phyloP scores from a whole-genome alignment of 768 basidiomycete genomes.

The Boletus rex-veris region DNA sequence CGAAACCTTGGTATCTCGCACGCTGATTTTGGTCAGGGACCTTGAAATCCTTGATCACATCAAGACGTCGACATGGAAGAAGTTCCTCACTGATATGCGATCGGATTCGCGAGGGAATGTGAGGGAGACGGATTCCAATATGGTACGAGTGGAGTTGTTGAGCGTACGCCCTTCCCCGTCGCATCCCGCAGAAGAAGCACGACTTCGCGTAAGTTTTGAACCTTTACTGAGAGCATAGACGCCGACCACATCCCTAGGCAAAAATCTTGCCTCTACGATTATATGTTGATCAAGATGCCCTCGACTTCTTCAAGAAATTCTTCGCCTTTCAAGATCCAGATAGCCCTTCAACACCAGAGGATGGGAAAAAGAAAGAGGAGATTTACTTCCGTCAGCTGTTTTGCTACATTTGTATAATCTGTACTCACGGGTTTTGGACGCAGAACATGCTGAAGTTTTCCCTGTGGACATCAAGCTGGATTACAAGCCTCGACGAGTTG shows the following conservation, averaged over 20 bases:
- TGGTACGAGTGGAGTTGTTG: slow-evolving; percentile 84
- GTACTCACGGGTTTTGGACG: neutral
- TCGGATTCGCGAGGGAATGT: slow-evolving; percentile 84
- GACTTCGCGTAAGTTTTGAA: slow-evolving; percentile 51
- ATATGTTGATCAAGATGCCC: slow-evolving; percentile 97
- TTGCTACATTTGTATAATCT: neutral
- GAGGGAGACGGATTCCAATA: slow-evolving; percentile 87
- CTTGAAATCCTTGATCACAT: slow-evolving; percentile 95
- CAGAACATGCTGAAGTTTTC: slow-evolving; percentile 93
- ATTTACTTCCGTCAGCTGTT: slow-evolving; percentile 67
- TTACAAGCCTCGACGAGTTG: slow-evolving; percentile 96
- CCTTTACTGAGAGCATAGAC: neutral
- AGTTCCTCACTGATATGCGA: slow-evolving; percentile 85
- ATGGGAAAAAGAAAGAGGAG: slow-evolving; percentile 41
- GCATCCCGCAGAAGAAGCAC: slow-evolving; percentile 67
- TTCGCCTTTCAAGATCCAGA: slow-evolving; percentile 80
- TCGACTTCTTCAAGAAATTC: slow-evolving; percentile 97
- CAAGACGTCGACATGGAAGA: slow-evolving; percentile 98
- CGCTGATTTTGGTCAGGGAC: slow-evolving; percentile 64
- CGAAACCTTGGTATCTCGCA: slow-evolving; percentile 58
- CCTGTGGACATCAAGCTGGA: slow-evolving; percentile 95
- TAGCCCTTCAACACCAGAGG: slow-evolving; percentile 31
- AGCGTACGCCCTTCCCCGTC: slow-evolving; percentile 70
- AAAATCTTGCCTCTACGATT: slow-evolving; percentile 88
- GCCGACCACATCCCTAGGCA: slow-evolving; percentile 45